These are phyloP conservation scores for Linderniella brevidens DNA, from an alignment of 257 asterid genomes.

Conservation along the genomic window DNA sequence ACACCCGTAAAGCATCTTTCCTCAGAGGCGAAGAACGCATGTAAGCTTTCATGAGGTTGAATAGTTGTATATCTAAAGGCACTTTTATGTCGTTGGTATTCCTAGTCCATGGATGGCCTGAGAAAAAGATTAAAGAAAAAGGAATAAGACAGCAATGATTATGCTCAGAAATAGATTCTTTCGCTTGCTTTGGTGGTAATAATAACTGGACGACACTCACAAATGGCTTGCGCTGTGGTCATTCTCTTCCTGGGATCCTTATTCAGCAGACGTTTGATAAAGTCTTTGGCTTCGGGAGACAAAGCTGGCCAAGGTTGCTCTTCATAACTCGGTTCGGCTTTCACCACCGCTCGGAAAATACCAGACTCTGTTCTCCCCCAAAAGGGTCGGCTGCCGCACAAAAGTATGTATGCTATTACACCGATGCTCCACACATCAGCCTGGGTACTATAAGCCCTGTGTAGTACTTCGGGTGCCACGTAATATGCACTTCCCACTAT, in stretches of 20 bases:
- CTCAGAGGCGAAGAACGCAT: constrained; percentile 91
- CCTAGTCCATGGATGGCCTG: constrained; percentile 96
- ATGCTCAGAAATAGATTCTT: neutral
- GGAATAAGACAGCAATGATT: no score
- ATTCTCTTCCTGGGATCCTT: constrained; percentile 91
- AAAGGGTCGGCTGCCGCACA: constrained; percentile 89
- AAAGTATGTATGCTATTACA: constrained; percentile 63
- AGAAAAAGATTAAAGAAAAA: constrained; percentile 13
- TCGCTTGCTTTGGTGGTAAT: neutral
- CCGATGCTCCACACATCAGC: constrained; percentile 98
- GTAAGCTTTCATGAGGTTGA: constrained; percentile 78
- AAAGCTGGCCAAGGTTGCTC: constrained; percentile 85
- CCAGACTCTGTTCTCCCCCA: constrained; percentile 98
- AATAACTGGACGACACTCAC: constrained; percentile 24
- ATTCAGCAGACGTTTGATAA: constrained; percentile 55
- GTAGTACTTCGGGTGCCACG: constrained; percentile 95
- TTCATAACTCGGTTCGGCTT: constrained; percentile 79
- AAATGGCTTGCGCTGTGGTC: constrained; percentile 91
- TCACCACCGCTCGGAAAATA: constrained; percentile 74
- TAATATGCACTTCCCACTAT: constrained; percentile 95
- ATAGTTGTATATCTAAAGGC: constrained; percentile 61
- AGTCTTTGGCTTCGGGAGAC: constrained; percentile 72
- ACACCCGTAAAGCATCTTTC: constrained; percentile 82
- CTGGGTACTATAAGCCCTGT: constrained; percentile 76
- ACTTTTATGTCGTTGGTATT: constrained; percentile 34